Evolutionary conservation across 192 early-diverging fungal species (phyloP).

Genomic region (Entomortierella lignicola): DNA sequence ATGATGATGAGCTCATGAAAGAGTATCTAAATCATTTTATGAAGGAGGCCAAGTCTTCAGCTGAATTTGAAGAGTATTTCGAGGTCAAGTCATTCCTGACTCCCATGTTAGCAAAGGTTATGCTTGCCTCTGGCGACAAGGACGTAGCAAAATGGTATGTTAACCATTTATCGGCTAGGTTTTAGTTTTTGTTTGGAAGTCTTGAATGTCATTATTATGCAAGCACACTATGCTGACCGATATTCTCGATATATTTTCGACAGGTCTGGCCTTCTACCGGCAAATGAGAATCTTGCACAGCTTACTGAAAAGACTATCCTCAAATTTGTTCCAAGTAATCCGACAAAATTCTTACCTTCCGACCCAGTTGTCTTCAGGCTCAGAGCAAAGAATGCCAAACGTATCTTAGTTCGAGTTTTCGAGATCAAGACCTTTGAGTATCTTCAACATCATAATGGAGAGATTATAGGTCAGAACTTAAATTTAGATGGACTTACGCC

Average conservation of each 20-base stretch:
- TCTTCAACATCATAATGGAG: conserved; percentile 26
- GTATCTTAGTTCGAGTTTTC: conserved; percentile 57
- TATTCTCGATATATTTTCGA: neutral
- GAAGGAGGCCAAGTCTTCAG: conserved; percentile 21
- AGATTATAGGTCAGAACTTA: conserved; percentile 9
- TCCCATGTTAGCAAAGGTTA: conserved; percentile 32
- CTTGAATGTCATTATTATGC: too few relatives aligned
- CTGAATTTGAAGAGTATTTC: conserved; percentile 38
- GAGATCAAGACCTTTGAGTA: conserved; percentile 60
- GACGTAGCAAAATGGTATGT: conserved; percentile 37
- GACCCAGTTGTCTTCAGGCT: conserved; percentile 52
- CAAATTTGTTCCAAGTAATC: conserved; percentile 23
- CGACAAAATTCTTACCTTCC: conserved; percentile 27
- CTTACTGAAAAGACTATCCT: conserved; percentile 37
- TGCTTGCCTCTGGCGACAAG: conserved; percentile 38
- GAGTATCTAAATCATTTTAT: conserved; percentile 43
- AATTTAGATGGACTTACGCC: conserved; percentile 62
- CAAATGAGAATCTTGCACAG: conserved; percentile 15
- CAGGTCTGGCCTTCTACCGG: conserved; percentile 26
- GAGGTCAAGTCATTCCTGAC: conserved; percentile 27
- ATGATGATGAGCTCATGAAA: conserved; percentile 18
- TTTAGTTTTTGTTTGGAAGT: neutral
- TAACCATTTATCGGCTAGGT: neutral
- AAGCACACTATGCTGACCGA: neutral
- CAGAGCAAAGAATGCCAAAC: conserved; percentile 53